Percentiles rank a stretch among this genome's conserved stretches.
Evolutionary conservation across 257 asterid genomes (phyloP).

Genomic region (Paraleonurus japonicus): DNA sequence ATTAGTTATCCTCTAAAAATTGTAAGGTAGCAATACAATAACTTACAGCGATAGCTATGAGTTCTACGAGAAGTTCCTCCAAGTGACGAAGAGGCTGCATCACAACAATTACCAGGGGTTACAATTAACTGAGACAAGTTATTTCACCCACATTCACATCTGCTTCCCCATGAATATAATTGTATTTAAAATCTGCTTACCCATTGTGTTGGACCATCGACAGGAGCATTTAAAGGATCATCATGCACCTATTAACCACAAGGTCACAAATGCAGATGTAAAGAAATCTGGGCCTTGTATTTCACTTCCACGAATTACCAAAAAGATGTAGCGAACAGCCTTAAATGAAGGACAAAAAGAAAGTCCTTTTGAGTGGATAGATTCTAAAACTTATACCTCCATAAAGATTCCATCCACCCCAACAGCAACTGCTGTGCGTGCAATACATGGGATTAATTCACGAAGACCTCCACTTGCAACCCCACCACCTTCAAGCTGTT

Average conservation of each 20-base stretch:
- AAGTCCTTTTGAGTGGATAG: constrained; percentile 25
- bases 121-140: not conserved
- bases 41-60: constrained; percentile 79
- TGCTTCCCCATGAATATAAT: not conserved
- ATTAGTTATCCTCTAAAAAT: not conserved
- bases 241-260: constrained; percentile 72
- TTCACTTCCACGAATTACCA: not conserved
- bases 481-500: constrained; percentile 95
- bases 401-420: constrained; percentile 96
- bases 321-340: not conserved
- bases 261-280: not conserved
- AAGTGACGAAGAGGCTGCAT: constrained; percentile 89
- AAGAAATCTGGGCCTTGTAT: not conserved
- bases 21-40: not conserved
- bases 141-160: not conserved
- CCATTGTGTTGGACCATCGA: constrained; percentile 99
- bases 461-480: constrained; percentile 99
- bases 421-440: constrained; percentile 93
- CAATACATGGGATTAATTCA: constrained; percentile 93
- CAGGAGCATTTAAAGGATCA: constrained; percentile 87
- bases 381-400: constrained; percentile 54
- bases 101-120: constrained; percentile 14
- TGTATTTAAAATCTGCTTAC: constrained; percentile 34
- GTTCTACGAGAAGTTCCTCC: constrained; percentile 87
- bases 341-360: not conserved